These are phyloP conservation scores for Neurospora tetrasperma DNA, from an alignment of 495 filamentous ascomycete species.

Conservation along the genomic window DNA sequence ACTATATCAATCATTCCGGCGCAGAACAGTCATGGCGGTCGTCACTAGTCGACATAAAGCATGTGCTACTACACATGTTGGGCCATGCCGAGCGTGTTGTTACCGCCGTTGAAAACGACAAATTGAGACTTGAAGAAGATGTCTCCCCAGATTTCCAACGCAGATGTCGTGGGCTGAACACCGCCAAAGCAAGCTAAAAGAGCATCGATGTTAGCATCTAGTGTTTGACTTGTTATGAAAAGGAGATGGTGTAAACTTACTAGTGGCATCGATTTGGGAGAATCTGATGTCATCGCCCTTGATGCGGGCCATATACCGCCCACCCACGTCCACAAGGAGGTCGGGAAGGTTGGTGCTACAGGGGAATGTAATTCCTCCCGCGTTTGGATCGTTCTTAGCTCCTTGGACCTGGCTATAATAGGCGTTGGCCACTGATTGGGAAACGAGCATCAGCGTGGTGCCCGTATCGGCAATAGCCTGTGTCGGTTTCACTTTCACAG, in stretches of 20 bases:
- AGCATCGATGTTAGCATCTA: constrained; percentile 5
- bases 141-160: constrained; percentile 66
- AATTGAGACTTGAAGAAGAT: constrained; percentile 73
- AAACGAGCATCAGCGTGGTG: constrained; percentile 62
- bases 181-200: constrained; percentile 58
- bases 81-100: constrained; percentile 50
- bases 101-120: constrained; percentile 64
- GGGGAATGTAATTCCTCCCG: constrained; percentile 56
- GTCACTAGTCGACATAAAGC: neutral
- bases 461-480: constrained; percentile 65
- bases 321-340: constrained; percentile 55
- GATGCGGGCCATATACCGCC: constrained; percentile 47
- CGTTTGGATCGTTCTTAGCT: constrained; percentile 35
- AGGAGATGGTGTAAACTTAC: constrained; percentile 22
- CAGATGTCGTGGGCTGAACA: constrained; percentile 51
- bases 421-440: constrained; percentile 43
- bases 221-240: neutral
- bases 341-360: constrained; percentile 53
- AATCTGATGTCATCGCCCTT: constrained; percentile 61
- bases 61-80: constrained; percentile 28
- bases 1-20: neutral
- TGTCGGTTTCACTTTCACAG: constrained; percentile 25
- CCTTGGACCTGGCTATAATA: constrained; percentile 56
- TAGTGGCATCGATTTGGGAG: constrained; percentile 38
- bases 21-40: neutral